phyloP scores from a whole-genome alignment of 805 yeast genomes.

The Candida broadrunensis region DNA sequence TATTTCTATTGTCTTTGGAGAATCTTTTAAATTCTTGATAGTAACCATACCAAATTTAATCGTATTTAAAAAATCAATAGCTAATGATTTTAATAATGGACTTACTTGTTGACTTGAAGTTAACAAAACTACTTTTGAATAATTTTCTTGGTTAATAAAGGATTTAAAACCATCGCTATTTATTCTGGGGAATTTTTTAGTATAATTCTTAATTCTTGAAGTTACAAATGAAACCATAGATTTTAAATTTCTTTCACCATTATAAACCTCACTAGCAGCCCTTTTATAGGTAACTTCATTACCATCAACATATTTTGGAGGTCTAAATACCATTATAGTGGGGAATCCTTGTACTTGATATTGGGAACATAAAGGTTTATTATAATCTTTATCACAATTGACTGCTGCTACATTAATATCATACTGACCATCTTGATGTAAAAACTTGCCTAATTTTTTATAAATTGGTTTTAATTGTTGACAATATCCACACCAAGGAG shows the following conservation, averaged over 20 bases:
- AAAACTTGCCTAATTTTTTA: conserved; percentile 57
- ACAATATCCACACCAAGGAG: conserved; percentile 99
- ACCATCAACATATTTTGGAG: conserved; percentile 54
- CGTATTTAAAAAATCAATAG: conserved; percentile 61
- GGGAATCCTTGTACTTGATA: conserved; percentile 78
- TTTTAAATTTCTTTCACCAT: conserved; percentile 58
- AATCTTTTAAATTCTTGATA: conserved; percentile 18
- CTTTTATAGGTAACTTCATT: conserved; percentile 11
- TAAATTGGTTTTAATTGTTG: conserved; percentile 63
- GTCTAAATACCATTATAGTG: conserved; percentile 76
- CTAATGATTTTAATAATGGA: conserved; percentile 60
- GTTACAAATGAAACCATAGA: conserved; percentile 53
- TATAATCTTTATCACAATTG: conserved; percentile 72
- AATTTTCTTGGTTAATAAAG: conserved; percentile 27
- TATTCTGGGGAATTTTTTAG: conserved; percentile 44
- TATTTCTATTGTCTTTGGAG: conserved; percentile 8
- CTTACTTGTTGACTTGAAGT: conserved; percentile 48
- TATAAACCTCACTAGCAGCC: conserved; percentile 56
- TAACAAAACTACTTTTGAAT: conserved; percentile 49
- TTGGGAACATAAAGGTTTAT: conserved; percentile 66
- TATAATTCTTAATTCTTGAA: conserved; percentile 64
- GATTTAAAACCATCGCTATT: conserved; percentile 16
- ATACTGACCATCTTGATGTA: conserved; percentile 47
- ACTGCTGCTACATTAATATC: conserved; percentile 73
- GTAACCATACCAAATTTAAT: conserved; percentile 48